Evolutionary conservation across 2,329 filamentous ascomycete species (phyloP).

Genomic region (Amauroascus niger): DNA sequence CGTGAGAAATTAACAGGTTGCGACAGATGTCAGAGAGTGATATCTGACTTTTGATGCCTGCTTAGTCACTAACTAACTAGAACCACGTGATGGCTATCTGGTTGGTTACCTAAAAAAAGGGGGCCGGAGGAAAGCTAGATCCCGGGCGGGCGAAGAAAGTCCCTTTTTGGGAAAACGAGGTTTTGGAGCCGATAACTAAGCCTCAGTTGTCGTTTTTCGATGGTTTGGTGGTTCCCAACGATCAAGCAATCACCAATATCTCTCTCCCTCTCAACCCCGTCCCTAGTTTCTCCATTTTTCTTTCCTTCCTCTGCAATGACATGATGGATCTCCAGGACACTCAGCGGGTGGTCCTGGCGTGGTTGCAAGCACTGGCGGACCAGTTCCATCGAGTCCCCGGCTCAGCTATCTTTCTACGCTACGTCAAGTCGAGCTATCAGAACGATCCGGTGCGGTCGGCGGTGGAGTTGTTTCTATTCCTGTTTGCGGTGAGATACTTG

Average conservation of each 20-base stretch:
- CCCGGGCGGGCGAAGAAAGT: too few relatives aligned
- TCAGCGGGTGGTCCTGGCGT: conserved; percentile 44
- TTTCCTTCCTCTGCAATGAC: conserved; percentile 12
- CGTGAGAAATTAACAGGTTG: too few relatives aligned
- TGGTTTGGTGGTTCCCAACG: conserved; percentile 1
- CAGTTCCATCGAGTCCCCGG: conserved; percentile 86
- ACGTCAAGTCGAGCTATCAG: conserved; percentile 95
- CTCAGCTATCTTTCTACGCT: conserved; percentile 85
- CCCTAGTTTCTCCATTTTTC: neutral
- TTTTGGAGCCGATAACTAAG: too few relatives aligned
- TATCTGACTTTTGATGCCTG: too few relatives aligned
- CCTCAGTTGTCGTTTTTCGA: too few relatives aligned
- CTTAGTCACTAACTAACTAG: too few relatives aligned
- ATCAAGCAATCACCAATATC: neutral
- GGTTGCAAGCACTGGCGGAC: conserved; percentile 47
- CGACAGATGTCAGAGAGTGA: too few relatives aligned
- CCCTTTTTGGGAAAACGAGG: too few relatives aligned
- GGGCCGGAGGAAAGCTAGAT: too few relatives aligned
- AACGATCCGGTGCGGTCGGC: conserved; percentile 89
- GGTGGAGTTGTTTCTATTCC: conserved; percentile 83
- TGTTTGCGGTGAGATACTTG: conserved; percentile 92
- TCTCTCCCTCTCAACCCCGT: neutral
- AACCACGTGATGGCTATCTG: too few relatives aligned
- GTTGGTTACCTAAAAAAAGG: too few relatives aligned
- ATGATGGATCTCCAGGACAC: conserved; percentile 50